phyloP scores from a whole-genome alignment of 139 green algal genomes.

The Haematococcus lacustris region DNA sequence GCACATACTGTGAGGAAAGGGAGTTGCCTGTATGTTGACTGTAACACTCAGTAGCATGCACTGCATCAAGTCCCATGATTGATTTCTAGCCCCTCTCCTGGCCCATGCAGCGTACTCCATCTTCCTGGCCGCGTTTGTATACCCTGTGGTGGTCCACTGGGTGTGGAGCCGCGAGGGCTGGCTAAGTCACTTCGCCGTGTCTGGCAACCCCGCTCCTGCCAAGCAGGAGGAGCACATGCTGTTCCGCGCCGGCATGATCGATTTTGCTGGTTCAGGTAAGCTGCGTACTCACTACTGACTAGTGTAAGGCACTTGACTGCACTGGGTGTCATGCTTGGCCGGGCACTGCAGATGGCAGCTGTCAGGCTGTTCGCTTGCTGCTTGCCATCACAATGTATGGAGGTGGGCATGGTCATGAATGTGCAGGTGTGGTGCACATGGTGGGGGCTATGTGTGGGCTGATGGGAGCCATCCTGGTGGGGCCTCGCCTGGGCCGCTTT shows the following conservation, averaged over 20 bases:
- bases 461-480: slow-evolving; percentile 49
- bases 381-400: too few species aligned
- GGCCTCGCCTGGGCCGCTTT: slow-evolving; percentile 89
- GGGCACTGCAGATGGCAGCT: too few species aligned
- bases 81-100: background rate
- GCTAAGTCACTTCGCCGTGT: slow-evolving; percentile 30
- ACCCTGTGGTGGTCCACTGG: slow-evolving; percentile 67
- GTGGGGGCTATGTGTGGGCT: slow-evolving; percentile 54
- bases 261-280: slow-evolving; percentile 62
- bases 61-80: too few species aligned
- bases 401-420: too few species aligned
- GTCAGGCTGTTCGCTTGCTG: too few species aligned
- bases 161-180: slow-evolving; percentile 51
- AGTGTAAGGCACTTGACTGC: too few species aligned
- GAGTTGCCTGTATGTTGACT: too few species aligned
- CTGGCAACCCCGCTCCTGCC: background rate
- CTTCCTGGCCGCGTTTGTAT: slow-evolving; percentile 61
- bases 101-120: slow-evolving; percentile 36
- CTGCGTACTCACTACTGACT: too few species aligned
- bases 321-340: too few species aligned
- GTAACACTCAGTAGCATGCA: background rate
- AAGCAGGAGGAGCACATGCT: slow-evolving; percentile 32
- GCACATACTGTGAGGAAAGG: too few species aligned
- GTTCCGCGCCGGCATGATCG: slow-evolving; percentile 59
- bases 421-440: slow-evolving; percentile 66